Evolutionary conservation across 257 asterid genomes (phyloP), one percentile per base, ranked within the genome.

Genomic region (Salvia splendens): DNA sequence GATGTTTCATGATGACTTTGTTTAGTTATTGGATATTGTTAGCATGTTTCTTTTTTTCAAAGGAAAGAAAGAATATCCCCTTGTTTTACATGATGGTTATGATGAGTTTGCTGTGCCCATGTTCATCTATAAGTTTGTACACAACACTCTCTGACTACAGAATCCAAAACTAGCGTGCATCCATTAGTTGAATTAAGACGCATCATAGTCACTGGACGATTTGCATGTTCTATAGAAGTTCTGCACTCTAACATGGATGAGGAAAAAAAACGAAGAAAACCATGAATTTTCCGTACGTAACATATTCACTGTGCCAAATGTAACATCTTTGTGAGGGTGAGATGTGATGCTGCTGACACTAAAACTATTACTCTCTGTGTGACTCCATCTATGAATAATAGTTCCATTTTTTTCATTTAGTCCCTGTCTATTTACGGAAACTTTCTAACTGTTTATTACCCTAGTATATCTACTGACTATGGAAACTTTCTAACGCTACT

Each of bases 1-100:
- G 57, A 62, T 15, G 36, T 71, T 48, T 51, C 48, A 61, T 9
- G 47, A 41, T 40, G 53, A 36, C 69, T 52, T 46, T 70, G 38
- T 42, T 43, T 61, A 16, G 30, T 10, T 62, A 41, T 15, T 32
- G 50, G 11, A 40, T 41, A 49, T 51, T 49, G 38, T 59, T 49
- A 8, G 54, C 62, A 49, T 38, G 5, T 8, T 11, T 12, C 4
- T 4, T 5, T 5, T 0, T 10, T 4, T 38, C 8, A 6, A 5
- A 5, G 30, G 30, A 24, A 24, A 24, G 30, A 24, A 24, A 32
- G 30, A 43, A 24, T 6, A 30, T 12, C 12, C 33, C 59, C 28
- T 28, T 53, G 40, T 52, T 28, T 56, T 45, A 20, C 60, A 4
- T 14, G 20, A 38, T 49, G 42, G 11, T 57, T 12, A 32, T 36